Evolutionary conservation across 139 green algal species (phyloP).

Genomic region (Chlamydomonas urium): DNA sequence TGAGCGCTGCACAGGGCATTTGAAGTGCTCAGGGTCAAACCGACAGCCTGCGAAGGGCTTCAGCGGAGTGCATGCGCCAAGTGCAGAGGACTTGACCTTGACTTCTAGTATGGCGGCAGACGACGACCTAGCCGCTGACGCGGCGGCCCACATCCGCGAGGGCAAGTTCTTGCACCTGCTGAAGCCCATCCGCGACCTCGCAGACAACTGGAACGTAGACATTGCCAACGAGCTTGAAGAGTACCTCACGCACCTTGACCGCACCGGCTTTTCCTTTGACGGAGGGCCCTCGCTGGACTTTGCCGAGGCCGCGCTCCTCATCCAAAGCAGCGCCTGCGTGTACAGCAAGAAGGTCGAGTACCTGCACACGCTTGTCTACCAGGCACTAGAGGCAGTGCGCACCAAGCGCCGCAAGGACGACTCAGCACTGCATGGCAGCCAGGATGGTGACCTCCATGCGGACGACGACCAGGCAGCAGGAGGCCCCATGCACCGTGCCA

Average conservation of each 20-base stretch:
- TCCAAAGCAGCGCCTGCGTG: conserved; percentile 74
- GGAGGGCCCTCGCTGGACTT: conserved; percentile 66
- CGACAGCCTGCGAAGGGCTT: too few relatives aligned
- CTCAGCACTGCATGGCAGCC: background rate
- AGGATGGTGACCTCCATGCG: background rate
- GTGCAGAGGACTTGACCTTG: too few relatives aligned
- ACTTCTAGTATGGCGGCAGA: background rate
- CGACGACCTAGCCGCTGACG: too few relatives aligned
- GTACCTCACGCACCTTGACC: conserved; percentile 73
- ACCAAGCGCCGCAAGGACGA: conserved; percentile 16
- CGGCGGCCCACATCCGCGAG: conserved; percentile 24
- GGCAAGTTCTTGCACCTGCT: conserved; percentile 65
- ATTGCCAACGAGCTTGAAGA: conserved; percentile 81
- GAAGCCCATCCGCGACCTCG: conserved; percentile 79
- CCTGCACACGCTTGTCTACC: conserved; percentile 74
- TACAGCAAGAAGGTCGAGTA: conserved; percentile 89
- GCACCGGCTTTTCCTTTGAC: conserved; percentile 63
- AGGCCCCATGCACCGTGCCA: too few relatives aligned
- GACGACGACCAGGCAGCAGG: too few relatives aligned
- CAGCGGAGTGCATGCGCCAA: too few relatives aligned
- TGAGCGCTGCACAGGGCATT: too few relatives aligned
- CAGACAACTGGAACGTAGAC: conserved; percentile 82
- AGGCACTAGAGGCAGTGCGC: conserved; percentile 31
- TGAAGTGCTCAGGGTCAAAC: too few relatives aligned
- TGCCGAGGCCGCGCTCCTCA: conserved; percentile 66